Conservation (phyloP, 2,329 filamentous ascomycete genomes). For the Coniochaeta hoffmannii region DNA sequence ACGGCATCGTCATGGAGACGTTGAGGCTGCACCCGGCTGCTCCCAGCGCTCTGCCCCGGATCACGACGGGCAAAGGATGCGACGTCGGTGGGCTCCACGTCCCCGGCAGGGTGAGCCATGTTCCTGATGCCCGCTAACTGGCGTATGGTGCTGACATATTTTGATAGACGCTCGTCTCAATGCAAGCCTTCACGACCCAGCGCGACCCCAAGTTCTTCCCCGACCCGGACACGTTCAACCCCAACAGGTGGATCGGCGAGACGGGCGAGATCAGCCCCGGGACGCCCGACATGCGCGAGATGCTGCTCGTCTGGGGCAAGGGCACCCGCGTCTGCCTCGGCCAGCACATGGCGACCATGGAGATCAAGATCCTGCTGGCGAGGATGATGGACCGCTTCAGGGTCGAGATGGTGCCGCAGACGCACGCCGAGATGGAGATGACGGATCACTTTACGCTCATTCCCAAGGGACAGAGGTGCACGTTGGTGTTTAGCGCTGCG, state of each 20-base stretch:
- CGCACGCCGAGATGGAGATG: slow-evolving; percentile 10
- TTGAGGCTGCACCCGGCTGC: slow-evolving; percentile 8
- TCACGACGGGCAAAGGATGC: slow-evolving; percentile 1
- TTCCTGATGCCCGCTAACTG: neutral
- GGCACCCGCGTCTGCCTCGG: slow-evolving; percentile 7
- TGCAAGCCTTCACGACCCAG: slow-evolving; percentile 9
- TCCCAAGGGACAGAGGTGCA: slow-evolving; percentile 7
- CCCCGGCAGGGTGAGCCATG: neutral
- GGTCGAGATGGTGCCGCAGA: slow-evolving; percentile 5
- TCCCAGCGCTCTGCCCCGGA: slow-evolving; percentile 5
- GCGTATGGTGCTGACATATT: neutral
- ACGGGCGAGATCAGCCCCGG: slow-evolving; percentile 3
- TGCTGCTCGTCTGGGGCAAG: slow-evolving; percentile 9
- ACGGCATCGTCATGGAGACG: slow-evolving; percentile 9
- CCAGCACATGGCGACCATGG: slow-evolving; percentile 11
- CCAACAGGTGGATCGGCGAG: slow-evolving; percentile 8
- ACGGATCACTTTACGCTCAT: slow-evolving; percentile 10
- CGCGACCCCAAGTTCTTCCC: slow-evolving; percentile 10
- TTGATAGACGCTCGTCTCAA: slow-evolving; percentile 7
- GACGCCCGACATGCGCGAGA: slow-evolving; percentile 7
- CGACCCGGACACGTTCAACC: slow-evolving; percentile 10
- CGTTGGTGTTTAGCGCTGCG: slow-evolving; percentile 9
- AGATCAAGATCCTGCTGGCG: slow-evolving; percentile 10
- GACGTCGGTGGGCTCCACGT: slow-evolving; percentile 2
- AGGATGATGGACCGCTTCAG: slow-evolving; percentile 5